Evolutionary conservation across 2,329 filamentous ascomycete genomes (phyloP).

Genomic region (Westerdykella ornata): DNA sequence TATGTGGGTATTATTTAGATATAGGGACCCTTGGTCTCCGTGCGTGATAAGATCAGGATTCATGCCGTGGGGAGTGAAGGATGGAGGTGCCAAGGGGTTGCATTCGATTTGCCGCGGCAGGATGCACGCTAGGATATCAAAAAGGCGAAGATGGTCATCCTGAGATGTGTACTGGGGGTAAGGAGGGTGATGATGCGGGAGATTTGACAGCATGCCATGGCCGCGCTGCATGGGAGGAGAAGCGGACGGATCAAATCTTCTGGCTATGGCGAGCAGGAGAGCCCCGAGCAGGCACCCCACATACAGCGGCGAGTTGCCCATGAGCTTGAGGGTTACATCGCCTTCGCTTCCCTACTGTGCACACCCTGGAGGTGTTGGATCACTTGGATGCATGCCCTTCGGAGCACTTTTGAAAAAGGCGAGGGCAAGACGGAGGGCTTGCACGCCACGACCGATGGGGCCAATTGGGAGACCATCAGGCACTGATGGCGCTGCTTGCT

Average conservation of each 20-base stretch:
- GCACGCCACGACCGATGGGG: constrained; percentile 22
- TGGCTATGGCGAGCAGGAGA: constrained; percentile 25
- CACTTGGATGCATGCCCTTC: constrained; percentile 17
- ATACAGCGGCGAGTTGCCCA: constrained; percentile 30
- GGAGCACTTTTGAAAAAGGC: constrained; percentile 2
- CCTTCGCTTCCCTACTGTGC: constrained; percentile 14
- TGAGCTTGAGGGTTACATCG: constrained; percentile 34
- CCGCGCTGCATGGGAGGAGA: neutral
- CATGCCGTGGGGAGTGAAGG: constrained; percentile 13
- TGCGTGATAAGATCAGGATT: constrained; percentile 33
- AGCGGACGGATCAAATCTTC: constrained; percentile 28
- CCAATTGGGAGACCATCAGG: constrained; percentile 17
- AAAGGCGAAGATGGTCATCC: constrained; percentile 24
- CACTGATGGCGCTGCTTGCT: constrained; percentile 22
- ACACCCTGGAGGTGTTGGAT: constrained; percentile 13
- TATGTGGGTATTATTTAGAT: constrained; percentile 38
- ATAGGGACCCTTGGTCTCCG: constrained; percentile 30
- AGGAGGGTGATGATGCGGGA: constrained; percentile 11
- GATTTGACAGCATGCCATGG: constrained; percentile 25
- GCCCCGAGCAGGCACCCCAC: constrained; percentile 28
- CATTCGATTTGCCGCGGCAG: constrained; percentile 24
- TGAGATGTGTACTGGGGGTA: constrained; percentile 16
- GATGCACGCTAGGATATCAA: constrained; percentile 28
- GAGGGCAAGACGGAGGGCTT: constrained; percentile 25
- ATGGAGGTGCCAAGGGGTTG: constrained; percentile 26